phyloP scores from a whole-genome alignment of 805 yeast species.

The Candida odintsovae region DNA sequence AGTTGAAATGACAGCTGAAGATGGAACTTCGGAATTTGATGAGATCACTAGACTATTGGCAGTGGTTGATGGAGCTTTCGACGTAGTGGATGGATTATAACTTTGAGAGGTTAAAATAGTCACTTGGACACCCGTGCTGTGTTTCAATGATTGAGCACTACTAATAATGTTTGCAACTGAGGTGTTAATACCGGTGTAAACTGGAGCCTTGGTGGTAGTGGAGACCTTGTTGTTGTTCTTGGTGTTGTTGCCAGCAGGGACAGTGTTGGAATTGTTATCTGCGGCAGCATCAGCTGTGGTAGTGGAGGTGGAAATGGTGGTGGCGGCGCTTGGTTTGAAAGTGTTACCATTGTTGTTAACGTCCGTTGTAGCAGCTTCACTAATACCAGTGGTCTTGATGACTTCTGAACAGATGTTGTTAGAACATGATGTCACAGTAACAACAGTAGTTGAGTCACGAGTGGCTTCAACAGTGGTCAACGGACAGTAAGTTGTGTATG shows the following conservation, averaged over 20 bases:
- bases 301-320: background rate
- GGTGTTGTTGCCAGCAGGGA: background rate
- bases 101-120: too few species aligned
- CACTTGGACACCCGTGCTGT: too few species aligned
- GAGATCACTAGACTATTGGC: background rate
- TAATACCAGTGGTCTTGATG: background rate
- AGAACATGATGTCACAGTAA: background rate
- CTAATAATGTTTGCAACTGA: background rate
- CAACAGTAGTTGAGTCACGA: background rate
- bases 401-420: background rate
- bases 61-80: background rate
- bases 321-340: background rate
- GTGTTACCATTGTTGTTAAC: background rate
- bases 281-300: too few species aligned
- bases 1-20: background rate
- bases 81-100: background rate
- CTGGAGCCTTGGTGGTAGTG: background rate
- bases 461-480: constrained; percentile 5
- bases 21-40: background rate
- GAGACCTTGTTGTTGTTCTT: background rate
- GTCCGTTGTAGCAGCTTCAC: background rate
- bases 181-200: background rate
- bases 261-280: background rate
- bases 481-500: constrained; percentile 23
- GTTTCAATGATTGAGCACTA: background rate